phyloP scores from a whole-genome alignment of 2,329 filamentous ascomycete genomes.

The Ceratocystis lukuohia region DNA sequence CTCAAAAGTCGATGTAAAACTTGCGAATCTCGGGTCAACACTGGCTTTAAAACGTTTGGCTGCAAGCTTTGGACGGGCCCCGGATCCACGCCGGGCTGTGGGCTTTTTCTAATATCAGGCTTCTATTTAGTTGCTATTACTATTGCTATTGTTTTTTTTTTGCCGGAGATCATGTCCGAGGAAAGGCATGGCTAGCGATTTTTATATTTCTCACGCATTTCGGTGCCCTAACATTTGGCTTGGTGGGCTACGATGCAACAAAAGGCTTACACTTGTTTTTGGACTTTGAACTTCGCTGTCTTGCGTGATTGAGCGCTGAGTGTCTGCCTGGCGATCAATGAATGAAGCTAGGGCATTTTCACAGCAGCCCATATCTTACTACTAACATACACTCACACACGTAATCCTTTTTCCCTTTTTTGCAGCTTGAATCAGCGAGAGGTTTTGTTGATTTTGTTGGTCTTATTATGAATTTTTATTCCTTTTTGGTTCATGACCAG shows the following conservation, averaged over 20 bases:
- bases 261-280: too few relatives aligned
- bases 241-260: neutral
- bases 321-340: too few relatives aligned
- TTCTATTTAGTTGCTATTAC: neutral
- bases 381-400: neutral
- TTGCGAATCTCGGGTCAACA: neutral
- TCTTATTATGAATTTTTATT: slow-evolving; percentile 15
- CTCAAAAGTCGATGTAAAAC: neutral
- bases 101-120: neutral
- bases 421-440: too few relatives aligned
- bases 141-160: neutral
- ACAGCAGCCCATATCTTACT: too few relatives aligned
- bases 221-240: neutral
- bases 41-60: neutral
- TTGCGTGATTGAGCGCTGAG: too few relatives aligned
- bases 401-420: too few relatives aligned
- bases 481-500: slow-evolving; percentile 14
- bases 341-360: too few relatives aligned
- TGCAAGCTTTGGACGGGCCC: neutral
- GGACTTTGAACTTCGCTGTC: too few relatives aligned
- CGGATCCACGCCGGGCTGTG: neutral
- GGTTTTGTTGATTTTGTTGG: slow-evolving; percentile 6
- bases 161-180: slow-evolving; percentile 12
- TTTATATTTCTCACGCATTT: neutral
- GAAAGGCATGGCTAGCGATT: neutral